A percentile compares a stretch with the other conserved stretches of the same genome.
Conservation (phyloP, 2,329 filamentous ascomycete species). For the Graphilbum fragrans region DNA sequence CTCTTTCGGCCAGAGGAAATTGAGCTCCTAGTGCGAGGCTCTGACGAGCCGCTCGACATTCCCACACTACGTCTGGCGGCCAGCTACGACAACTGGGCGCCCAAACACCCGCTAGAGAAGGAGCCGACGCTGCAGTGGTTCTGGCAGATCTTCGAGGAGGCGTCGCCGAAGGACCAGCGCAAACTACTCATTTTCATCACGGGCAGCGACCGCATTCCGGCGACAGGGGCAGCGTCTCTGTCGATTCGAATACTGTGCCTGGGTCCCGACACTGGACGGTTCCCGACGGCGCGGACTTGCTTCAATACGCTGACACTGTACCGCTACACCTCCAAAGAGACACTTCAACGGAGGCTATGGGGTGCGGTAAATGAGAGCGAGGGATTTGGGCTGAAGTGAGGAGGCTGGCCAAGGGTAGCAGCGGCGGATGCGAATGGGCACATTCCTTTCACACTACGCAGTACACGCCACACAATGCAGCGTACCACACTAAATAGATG, state of each 20-base stretch:
- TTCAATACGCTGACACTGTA: conserved; percentile 78
- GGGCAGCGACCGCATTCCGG: conserved; percentile 80
- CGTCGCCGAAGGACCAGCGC: conserved; percentile 56
- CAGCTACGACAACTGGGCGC: conserved; percentile 69
- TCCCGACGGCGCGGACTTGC: conserved; percentile 78
- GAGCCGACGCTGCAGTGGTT: conserved; percentile 74
- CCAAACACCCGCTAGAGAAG: conserved; percentile 36
- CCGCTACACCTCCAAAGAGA: conserved; percentile 54
- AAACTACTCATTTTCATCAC: conserved; percentile 79
- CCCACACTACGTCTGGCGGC: conserved; percentile 63
- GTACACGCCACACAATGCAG: no score
- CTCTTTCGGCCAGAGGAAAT: conserved; percentile 88
- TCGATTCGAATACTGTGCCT: conserved; percentile 65
- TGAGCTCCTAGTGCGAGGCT: conserved; percentile 74
- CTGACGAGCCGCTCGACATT: conserved; percentile 74
- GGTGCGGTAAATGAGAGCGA: conserved; percentile 80
- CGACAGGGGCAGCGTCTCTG: conserved; percentile 71
- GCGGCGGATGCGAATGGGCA: no score
- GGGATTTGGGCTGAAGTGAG: conserved; percentile 75
- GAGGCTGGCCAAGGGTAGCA: not conserved
- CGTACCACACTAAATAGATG: no score
- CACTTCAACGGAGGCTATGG: conserved; percentile 65
- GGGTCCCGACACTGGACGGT: conserved; percentile 61
- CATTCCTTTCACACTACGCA: no score
- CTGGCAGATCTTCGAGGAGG: conserved; percentile 67